Percentiles rank a stretch among this genome's conserved stretches.
phyloP scores from a whole-genome alignment of 2,329 filamentous ascomycete genomes.

The Allantophomopsis lycopodina region DNA sequence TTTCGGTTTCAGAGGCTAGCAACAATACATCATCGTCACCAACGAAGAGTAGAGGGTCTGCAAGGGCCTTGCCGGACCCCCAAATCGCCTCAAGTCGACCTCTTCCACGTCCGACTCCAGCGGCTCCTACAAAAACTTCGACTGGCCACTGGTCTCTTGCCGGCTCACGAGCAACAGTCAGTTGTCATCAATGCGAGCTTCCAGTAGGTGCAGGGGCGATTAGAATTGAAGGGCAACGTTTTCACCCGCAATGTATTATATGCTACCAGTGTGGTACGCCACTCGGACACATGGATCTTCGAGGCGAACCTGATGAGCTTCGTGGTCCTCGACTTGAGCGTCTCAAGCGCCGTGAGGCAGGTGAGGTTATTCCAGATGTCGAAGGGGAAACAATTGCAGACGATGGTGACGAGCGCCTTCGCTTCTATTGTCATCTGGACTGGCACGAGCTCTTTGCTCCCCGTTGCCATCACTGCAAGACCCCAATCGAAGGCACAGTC shows the following conservation, averaged over 20 bases:
- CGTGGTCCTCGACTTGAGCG: constrained; percentile 60
- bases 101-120: constrained; percentile 18
- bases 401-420: constrained; percentile 58
- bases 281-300: constrained; percentile 92
- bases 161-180: constrained; percentile 44
- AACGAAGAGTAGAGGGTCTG: constrained; percentile 11
- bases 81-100: constrained; percentile 12
- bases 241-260: constrained; percentile 86
- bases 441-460: constrained; percentile 93
- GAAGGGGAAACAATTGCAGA: constrained; percentile 51
- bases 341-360: constrained; percentile 49
- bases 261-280: constrained; percentile 79
- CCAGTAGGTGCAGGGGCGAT: constrained; percentile 83
- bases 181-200: constrained; percentile 71
- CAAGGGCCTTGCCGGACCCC: constrained; percentile 24
- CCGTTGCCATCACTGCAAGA: constrained; percentile 89
- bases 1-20: constrained; percentile 11
- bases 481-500: constrained; percentile 90
- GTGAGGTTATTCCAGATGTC: constrained; percentile 45
- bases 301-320: constrained; percentile 69
- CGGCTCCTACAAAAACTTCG: constrained; percentile 12
- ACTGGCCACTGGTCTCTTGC: constrained; percentile 41
- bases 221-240: constrained; percentile 57
- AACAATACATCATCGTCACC: constrained; percentile 25
- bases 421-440: constrained; percentile 97